Percentiles rank a stretch among this genome's conserved stretches.
phyloP scores from a whole-genome alignment of 306 rosid species.

The Quercus agrifolia region DNA sequence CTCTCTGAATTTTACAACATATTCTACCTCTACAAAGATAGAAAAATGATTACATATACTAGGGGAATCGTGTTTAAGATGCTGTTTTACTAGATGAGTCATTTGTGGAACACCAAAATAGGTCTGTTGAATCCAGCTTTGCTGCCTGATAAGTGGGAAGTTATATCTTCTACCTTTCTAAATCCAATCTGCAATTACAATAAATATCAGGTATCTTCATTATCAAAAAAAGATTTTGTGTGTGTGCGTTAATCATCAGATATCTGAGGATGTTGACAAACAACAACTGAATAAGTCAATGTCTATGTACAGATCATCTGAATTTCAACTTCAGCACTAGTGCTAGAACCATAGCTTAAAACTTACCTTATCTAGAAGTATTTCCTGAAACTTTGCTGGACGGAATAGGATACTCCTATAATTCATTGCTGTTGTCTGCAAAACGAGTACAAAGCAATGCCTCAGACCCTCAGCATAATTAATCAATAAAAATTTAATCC shows the following conservation, averaged over 20 bases:
- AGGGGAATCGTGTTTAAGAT: neutral
- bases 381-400: constrained; percentile 63
- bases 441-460: neutral
- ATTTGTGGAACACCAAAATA: constrained; percentile 69
- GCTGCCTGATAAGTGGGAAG: constrained; percentile 49
- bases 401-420: constrained; percentile 41
- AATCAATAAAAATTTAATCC: neutral
- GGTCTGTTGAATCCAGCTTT: constrained; percentile 86
- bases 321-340: neutral
- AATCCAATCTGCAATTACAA: constrained; percentile 66
- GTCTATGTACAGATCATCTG: neutral
- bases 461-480: neutral
- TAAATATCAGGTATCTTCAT: neutral
- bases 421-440: constrained; percentile 54
- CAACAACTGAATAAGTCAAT: neutral
- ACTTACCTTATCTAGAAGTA: constrained; percentile 84
- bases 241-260: neutral
- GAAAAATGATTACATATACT: neutral
- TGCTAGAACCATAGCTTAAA: neutral
- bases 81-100: constrained; percentile 18
- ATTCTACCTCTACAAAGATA: neutral
- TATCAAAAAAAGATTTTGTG: neutral
- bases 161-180: constrained; percentile 60
- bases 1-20: neutral
- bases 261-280: neutral